Evolutionary conservation across 805 yeast genomes (phyloP), one percentile per base, ranked within the genome.

Genomic region (Yarrowia sp.): DNA sequence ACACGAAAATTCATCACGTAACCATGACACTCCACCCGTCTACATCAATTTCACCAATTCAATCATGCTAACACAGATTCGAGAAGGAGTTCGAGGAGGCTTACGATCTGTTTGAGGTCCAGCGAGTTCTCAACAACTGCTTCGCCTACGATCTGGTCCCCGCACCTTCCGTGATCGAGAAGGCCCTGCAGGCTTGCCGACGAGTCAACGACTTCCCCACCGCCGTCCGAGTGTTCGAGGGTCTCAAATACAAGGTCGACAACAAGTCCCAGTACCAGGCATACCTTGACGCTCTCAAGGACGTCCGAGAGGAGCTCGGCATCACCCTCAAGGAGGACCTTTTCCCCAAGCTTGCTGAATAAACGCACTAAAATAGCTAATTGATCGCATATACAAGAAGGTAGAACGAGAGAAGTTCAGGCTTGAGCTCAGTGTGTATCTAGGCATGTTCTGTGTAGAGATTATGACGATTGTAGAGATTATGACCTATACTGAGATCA

Each of bases 171-270:
- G 98, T 95, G 72, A 86, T 95, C 77, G 97, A 91, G 82, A 91
- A 90, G 82, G 99, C 99, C 61, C 85, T 95, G 79, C 88, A 91
- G 83, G 99, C 99, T 59, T 93, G 98, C 75, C 93, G 99, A 88
- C 91, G 98, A 83, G 98, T 95, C 74, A 92, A 95, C 82, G 99
- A 95, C 84, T 91, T 91, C 83, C 97, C 99, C 71, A 93, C 98
- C 70, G 99, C 99, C 69, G 95, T 92, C 74, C 91, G 99, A 84
- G 97, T 97, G 69, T 95, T 95, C 77, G 99, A 94, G 85, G 98
- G 81, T 74, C 87, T 95, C 79, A 91, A 90, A 81, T 91, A 88
- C 87, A 95, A 95, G 85, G 98, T 95, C 73, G 98, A 94, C 82
- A 91, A 89, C 83, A 88, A 86, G 79, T 89, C 89, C 75, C 98